A percentile compares a stretch with the other conserved stretches of the same genome.
These are phyloP conservation scores for Alnus glutinosa DNA, from an alignment of 306 rosid genomes.

Conservation along the genomic window DNA sequence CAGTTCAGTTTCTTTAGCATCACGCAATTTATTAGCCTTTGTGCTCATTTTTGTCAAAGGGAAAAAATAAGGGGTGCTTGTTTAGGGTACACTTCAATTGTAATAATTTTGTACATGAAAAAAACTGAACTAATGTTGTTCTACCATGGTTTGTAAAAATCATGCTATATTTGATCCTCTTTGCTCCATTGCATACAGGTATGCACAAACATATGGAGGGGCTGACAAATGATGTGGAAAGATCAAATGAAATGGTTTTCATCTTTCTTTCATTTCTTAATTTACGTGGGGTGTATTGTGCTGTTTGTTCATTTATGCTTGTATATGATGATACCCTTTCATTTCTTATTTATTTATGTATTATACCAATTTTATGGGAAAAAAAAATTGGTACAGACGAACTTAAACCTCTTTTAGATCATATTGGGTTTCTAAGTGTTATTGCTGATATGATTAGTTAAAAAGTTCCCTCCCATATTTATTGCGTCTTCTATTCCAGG, in stretches of 20 bases:
- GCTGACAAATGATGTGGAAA: constrained; percentile 83
- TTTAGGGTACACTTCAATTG: not conserved
- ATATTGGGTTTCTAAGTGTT: not conserved
- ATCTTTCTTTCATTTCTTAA: constrained; percentile 25
- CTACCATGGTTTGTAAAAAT: constrained; percentile 6
- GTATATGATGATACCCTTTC: too few species aligned
- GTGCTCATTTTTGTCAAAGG: too few species aligned
- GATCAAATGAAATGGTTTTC: constrained; percentile 88
- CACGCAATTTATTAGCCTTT: too few species aligned
- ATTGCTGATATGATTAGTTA: not conserved
- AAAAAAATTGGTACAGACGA: not conserved
- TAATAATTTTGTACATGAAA: not conserved
- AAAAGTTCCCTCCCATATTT: not conserved
- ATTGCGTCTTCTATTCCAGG: constrained; percentile 47
- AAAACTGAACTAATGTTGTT: not conserved
- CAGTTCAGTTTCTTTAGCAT: too few species aligned
- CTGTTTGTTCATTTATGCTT: not conserved
- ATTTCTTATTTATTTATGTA: not conserved
- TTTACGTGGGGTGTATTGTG: not conserved
- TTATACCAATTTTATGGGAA: not conserved
- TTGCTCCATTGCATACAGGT: constrained; percentile 44
- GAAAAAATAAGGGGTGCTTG: not conserved
- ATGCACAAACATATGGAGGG: constrained; percentile 79
- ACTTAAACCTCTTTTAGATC: not conserved
- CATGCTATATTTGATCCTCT: constrained; percentile 20